These are phyloP conservation scores for Vittaforma corneae DNA, from an alignment of 371 early-diverging fungal species.

Conservation along the genomic window DNA sequence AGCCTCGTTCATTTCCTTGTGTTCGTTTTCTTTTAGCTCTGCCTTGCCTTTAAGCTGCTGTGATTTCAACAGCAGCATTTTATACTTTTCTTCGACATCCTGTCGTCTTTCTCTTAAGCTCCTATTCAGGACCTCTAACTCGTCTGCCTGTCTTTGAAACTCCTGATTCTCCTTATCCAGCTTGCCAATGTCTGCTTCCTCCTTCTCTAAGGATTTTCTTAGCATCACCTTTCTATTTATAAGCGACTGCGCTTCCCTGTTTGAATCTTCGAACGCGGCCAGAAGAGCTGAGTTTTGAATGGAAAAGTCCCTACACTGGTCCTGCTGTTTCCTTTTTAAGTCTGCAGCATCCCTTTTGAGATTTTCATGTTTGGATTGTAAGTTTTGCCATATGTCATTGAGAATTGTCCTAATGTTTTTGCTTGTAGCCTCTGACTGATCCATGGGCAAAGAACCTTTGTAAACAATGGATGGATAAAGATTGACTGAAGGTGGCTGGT, in stretches of 20 bases:
- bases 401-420: no score
- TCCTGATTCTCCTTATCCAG: slow-evolving; percentile 34
- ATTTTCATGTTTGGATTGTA: no score
- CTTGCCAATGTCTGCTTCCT: slow-evolving; percentile 22
- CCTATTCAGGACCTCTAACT: slow-evolving; percentile 14
- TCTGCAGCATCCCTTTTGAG: no score
- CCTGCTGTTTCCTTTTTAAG: no score
- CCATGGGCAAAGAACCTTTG: no score
- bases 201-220: background rate
- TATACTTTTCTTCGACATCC: slow-evolving; percentile 10
- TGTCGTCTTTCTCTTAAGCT: background rate
- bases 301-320: no score
- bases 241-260: background rate
- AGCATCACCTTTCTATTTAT: background rate
- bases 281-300: no score
- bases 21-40: slow-evolving; percentile 9
- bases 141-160: slow-evolving; percentile 17
- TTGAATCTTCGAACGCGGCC: background rate
- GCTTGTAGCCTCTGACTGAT: no score
- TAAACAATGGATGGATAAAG: no score
- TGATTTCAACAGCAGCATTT: slow-evolving; percentile 12
- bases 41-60: slow-evolving; percentile 7
- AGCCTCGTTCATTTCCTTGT: background rate
- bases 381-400: no score
- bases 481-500: no score